These are phyloP conservation scores for Papiliotrema laurentii DNA, from an alignment of 1,284 basidiomycete genomes.

Conservation along the genomic window DNA sequence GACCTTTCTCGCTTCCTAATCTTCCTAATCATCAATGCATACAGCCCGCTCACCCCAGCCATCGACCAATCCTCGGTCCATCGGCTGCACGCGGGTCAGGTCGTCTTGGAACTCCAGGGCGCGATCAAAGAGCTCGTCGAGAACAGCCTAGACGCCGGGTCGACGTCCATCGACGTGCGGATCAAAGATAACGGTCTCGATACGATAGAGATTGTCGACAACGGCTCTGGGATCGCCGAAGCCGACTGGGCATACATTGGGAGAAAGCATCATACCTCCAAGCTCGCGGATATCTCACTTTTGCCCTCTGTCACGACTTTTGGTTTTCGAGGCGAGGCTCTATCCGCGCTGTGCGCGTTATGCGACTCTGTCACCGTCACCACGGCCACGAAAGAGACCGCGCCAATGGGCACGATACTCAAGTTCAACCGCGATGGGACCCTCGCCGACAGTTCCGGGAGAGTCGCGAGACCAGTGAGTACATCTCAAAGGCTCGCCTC, in stretches of 20 bases:
- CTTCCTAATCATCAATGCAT: too few relatives aligned
- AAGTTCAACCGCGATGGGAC: slow-evolving; percentile 65
- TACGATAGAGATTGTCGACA: slow-evolving; percentile 86
- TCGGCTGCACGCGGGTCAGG: slow-evolving; percentile 86
- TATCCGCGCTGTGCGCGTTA: slow-evolving; percentile 87
- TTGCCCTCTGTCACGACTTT: slow-evolving; percentile 75
- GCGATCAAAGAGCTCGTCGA: slow-evolving; percentile 96
- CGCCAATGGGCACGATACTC: slow-evolving; percentile 73
- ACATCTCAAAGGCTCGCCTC: neutral
- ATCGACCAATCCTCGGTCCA: slow-evolving; percentile 77
- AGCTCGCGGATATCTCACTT: slow-evolving; percentile 72
- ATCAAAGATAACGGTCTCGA: slow-evolving; percentile 86
- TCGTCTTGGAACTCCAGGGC: slow-evolving; percentile 86
- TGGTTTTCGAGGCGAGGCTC: slow-evolving; percentile 93
- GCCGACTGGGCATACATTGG: slow-evolving; percentile 73
- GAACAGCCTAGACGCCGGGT: slow-evolving; percentile 90
- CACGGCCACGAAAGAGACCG: slow-evolving; percentile 66
- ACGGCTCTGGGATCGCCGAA: slow-evolving; percentile 78
- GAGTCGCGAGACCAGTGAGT: slow-evolving; percentile 69
- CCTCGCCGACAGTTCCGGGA: slow-evolving; percentile 54
- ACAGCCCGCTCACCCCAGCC: slow-evolving; percentile 48
- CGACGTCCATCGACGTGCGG: slow-evolving; percentile 80
- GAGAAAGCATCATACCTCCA: slow-evolving; percentile 91
- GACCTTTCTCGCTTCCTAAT: neutral
- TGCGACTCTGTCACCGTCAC: slow-evolving; percentile 65